These are phyloP conservation scores for Yamadazyma ubonensis DNA, from an alignment of 805 yeast species.

Conservation along the genomic window DNA sequence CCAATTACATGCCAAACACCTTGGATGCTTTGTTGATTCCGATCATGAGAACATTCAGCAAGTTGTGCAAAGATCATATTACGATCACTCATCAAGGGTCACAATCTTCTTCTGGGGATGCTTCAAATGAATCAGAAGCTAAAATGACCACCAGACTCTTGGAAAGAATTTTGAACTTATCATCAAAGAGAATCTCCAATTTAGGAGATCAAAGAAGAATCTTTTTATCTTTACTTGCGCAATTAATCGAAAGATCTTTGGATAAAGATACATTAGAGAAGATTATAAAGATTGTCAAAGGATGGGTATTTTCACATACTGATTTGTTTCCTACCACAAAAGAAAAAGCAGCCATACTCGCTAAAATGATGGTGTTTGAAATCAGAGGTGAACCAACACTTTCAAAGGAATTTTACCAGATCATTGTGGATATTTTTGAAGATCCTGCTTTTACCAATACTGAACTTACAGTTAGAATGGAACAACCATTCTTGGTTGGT, in stretches of 20 bases:
- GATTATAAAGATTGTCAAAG: constrained; percentile 73
- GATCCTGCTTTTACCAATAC: constrained; percentile 74
- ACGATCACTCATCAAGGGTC: constrained; percentile 55
- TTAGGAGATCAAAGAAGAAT: constrained; percentile 92
- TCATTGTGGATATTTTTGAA: constrained; percentile 84
- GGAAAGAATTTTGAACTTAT: constrained; percentile 72
- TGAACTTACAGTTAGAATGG: constrained; percentile 91
- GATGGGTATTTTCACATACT: constrained; percentile 83
- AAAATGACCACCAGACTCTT: constrained; percentile 74
- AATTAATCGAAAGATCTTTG: constrained; percentile 81
- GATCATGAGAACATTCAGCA: constrained; percentile 84
- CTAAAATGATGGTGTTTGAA: constrained; percentile 93
- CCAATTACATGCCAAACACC: constrained; percentile 67
- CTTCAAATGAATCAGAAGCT: constrained; percentile 63
- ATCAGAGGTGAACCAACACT: constrained; percentile 77
- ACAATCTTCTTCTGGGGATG: constrained; percentile 32
- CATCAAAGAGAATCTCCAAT: constrained; percentile 77
- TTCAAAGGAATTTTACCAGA: constrained; percentile 77
- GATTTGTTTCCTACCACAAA: constrained; percentile 92
- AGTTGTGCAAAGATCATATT: constrained; percentile 83
- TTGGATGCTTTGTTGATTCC: constrained; percentile 74
- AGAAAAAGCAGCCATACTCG: constrained; percentile 90
- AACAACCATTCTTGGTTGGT: constrained; percentile 93
- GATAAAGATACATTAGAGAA: constrained; percentile 73
- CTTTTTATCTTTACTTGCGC: constrained; percentile 81